A percentile compares a stretch with the other conserved stretches of the same genome.
Evolutionary conservation across 148 eudicot species (phyloP).

Genomic region (Nepenthes gracilis): DNA sequence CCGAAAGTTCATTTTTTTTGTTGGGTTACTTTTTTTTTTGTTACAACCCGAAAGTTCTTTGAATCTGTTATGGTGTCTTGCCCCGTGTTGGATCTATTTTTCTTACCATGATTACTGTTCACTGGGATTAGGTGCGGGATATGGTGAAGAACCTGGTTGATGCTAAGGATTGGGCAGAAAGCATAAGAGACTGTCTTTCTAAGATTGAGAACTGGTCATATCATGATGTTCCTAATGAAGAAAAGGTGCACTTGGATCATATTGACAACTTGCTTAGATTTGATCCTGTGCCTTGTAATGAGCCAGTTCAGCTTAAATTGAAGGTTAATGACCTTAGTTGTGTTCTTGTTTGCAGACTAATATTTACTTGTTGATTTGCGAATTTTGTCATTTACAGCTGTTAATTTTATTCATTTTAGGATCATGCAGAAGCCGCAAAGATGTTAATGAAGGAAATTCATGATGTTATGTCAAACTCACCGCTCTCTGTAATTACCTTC

Average conservation of each 20-base stretch:
- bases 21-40: no score
- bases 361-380: background rate
- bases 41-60: no score
- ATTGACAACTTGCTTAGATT: conserved; percentile 32
- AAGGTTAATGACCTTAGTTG: conserved; percentile 35
- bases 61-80: background rate
- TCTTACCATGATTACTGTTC: background rate
- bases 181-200: conserved; percentile 38
- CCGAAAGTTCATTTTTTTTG: no score
- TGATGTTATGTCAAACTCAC: conserved; percentile 31
- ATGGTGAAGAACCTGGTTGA: conserved; percentile 54
- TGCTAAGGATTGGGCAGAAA: conserved; percentile 82
- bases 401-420: conserved; percentile 24
- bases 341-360: conserved; percentile 1
- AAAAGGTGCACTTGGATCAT: conserved; percentile 51
- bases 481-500: conserved; percentile 34
- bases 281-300: conserved; percentile 60
- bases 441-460: conserved; percentile 46
- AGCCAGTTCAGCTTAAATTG: conserved; percentile 41
- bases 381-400: background rate
- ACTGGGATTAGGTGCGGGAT: conserved; percentile 59
- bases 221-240: conserved; percentile 17
- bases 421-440: conserved; percentile 47
- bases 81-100: background rate
- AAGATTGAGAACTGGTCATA: conserved; percentile 39